Evolutionary conservation across 2,329 filamentous ascomycete genomes (phyloP).

Genomic region (Neofusicoccum sp.): DNA sequence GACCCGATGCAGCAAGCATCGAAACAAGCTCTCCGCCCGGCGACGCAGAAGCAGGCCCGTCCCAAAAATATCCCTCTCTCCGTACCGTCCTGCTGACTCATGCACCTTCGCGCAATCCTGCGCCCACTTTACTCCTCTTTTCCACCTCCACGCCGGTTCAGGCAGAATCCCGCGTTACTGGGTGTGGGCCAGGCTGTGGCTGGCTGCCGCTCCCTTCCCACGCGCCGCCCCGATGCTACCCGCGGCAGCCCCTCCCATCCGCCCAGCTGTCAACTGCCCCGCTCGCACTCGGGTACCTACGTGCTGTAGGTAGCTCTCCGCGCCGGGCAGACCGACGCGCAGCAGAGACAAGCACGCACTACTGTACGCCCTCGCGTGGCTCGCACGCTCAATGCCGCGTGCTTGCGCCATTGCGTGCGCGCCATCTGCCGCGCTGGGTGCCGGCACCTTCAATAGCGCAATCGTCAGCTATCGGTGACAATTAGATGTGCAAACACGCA

Average conservation of each 20-base stretch:
- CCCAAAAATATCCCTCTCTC: constrained; percentile 1
- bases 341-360: no score
- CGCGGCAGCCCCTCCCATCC: no score
- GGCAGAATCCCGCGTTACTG: no score
- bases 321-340: no score
- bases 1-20: neutral
- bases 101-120: neutral
- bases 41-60: neutral
- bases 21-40: neutral
- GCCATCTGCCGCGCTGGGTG: neutral
- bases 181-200: no score
- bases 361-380: neutral
- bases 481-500: no score
- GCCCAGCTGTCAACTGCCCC: no score
- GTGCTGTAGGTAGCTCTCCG: no score
- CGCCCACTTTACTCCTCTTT: neutral
- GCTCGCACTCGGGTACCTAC: no score
- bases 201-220: no score
- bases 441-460: constrained; percentile 2
- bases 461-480: no score
- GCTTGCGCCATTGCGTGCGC: neutral
- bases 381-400: neutral
- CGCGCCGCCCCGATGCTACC: no score
- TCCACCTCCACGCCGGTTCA: neutral
- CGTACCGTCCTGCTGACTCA: neutral